These are phyloP conservation scores for Mycena metata DNA, from an alignment of 768 basidiomycete species.

Conservation along the genomic window DNA sequence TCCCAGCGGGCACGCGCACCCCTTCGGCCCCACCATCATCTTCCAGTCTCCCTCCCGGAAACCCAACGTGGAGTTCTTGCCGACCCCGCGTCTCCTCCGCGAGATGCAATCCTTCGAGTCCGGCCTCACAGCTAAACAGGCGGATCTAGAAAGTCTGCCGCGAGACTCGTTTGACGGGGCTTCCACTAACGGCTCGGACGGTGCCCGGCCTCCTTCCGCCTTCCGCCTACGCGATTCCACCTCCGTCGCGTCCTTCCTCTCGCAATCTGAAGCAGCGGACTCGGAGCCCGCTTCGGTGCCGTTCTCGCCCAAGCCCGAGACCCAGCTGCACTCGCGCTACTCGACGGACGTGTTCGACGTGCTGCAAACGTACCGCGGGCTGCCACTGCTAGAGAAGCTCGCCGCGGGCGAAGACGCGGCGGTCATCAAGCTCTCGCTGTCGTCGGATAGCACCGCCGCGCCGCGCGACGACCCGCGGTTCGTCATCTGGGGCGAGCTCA, in stretches of 20 bases:
- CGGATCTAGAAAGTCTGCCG: constrained; percentile 42
- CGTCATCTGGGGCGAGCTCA: constrained; percentile 87
- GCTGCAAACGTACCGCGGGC: constrained; percentile 82
- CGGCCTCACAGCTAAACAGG: constrained; percentile 78
- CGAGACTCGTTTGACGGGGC: constrained; percentile 18
- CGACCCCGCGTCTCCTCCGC: constrained; percentile 70
- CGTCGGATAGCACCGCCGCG: constrained; percentile 74
- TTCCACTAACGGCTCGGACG: constrained; percentile 23
- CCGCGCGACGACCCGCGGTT: constrained; percentile 92
- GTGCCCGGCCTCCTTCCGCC: constrained; percentile 47
- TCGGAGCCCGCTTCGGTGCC: constrained; percentile 40
- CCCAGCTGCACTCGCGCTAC: constrained; percentile 71
- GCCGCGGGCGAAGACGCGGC: constrained; percentile 70
- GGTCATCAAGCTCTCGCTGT: constrained; percentile 80
- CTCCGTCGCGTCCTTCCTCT: constrained; percentile 36
- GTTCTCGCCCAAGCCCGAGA: constrained; percentile 58
- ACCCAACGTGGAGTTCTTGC: constrained; percentile 57
- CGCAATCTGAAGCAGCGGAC: constrained; percentile 22
- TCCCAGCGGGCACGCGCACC: constrained; percentile 49
- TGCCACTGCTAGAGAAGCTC: constrained; percentile 79
- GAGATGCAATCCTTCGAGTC: constrained; percentile 93
- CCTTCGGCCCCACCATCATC: constrained; percentile 74
- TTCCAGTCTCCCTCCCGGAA: constrained; percentile 72
- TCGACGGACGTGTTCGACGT: constrained; percentile 86
- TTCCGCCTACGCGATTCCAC: constrained; percentile 42